Evolutionary conservation across 2,329 filamentous ascomycete genomes (phyloP), one percentile per base, ranked within the genome.

Genomic region (Metarhizium album): DNA sequence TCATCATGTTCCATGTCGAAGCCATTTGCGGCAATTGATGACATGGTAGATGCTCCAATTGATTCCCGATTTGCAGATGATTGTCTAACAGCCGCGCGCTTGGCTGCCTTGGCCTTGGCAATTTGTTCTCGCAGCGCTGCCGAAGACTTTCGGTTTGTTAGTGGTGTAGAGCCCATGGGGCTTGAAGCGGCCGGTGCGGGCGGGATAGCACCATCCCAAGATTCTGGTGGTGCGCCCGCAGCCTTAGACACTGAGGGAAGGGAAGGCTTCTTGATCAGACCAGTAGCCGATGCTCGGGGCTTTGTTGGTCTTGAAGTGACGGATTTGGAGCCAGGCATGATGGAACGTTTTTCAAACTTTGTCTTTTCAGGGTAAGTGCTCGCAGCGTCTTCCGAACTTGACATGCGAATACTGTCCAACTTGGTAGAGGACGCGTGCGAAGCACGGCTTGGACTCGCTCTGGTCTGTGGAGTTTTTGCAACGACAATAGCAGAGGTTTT

Each of bases 31-130:
- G 58, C 60, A 42, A 75, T 77, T 0, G 71, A 70, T 0, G 71
- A 70, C 0, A 77, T 70, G 13, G 77, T 59, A 1, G 78, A 67
- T 0, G 73, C 58, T 4, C 56, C 45, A 3, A 51, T 53, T 11
- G 45, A 23, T 8, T 43, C 53, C 29, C 54, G 49, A 8, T 46
- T 53, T 2, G 53, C 59, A 7, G 66, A 57, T 7, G 59, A 56
- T 45, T 70, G 67, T 43, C 63, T 68, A 33, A 67, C 62, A 3
- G 71, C 70, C 11, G 79, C 82, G 54, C 82, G 79, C 51, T 81
- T 85, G 2, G 89, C 87, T 2, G 90, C 90, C 63, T 91, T 95
- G 1, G 93, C 91, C 59, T 90, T 91, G 37, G 90, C 89, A 55
- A 97, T 96, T 49, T 93, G 90, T 48, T 96, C 89, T 33, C 93